phyloP scores from a whole-genome alignment of 768 basidiomycete species.

The Lactarius hengduanensis region DNA sequence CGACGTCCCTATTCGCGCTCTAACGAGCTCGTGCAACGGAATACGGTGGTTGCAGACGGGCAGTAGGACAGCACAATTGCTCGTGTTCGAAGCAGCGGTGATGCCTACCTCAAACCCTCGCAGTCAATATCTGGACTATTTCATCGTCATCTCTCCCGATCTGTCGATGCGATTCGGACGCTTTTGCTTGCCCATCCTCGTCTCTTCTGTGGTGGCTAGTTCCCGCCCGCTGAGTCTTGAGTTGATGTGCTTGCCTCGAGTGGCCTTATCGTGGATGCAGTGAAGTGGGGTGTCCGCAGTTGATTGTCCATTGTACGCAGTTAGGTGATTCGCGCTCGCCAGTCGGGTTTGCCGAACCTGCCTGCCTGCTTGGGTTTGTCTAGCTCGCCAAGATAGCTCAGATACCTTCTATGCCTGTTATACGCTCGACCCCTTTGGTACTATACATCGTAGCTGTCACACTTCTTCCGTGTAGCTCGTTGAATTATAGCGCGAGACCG shows the following conservation, averaged over 20 bases:
- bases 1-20: slow-evolving; percentile 30
- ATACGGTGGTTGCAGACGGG: slow-evolving; percentile 15
- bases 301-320: slow-evolving; percentile 12
- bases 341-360: slow-evolving; percentile 27
- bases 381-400: slow-evolving; percentile 15
- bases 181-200: slow-evolving; percentile 24
- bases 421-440: slow-evolving; percentile 9
- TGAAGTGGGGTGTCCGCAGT: slow-evolving; percentile 4
- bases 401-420: slow-evolving; percentile 14
- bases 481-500: slow-evolving; percentile 24
- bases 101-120: slow-evolving; percentile 6
- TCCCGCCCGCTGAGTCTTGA: slow-evolving; percentile 26
- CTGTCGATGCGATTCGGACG: slow-evolving; percentile 11
- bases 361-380: slow-evolving; percentile 15
- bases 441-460: slow-evolving; percentile 8
- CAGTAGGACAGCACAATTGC: not conserved
- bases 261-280: slow-evolving; percentile 13
- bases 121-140: slow-evolving; percentile 1
- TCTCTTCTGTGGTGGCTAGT: slow-evolving; percentile 29
- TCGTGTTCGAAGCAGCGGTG: slow-evolving; percentile 10
- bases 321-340: slow-evolving; percentile 29
- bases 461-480: slow-evolving; percentile 11
- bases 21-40: slow-evolving; percentile 21
- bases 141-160: not conserved
- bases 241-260: slow-evolving; percentile 23